Base-by-base conservation (phyloP, 2,329 filamentous ascomycete species). In the Paradendryphiella salina region DNA sequence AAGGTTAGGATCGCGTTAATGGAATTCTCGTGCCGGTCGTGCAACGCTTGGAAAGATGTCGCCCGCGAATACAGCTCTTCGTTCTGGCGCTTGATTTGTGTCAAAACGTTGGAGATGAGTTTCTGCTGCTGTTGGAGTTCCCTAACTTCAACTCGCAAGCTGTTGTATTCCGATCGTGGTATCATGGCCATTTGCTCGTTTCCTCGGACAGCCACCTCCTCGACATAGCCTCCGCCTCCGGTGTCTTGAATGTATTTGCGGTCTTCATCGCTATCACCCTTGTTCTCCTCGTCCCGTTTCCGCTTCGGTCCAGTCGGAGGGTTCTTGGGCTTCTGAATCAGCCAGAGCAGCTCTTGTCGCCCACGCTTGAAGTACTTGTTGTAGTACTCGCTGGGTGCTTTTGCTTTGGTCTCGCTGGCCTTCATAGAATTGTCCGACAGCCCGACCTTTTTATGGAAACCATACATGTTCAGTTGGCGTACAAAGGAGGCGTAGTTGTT, bases 1-100 rank as follows among this genome's bases (percentile, higher is more conserved):
- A 99, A 97, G 41, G 92, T 96, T 34, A 99, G 81, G 56, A 99
- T 97, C n/a, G 93, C 93, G 67, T 96, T 97, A 74, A 99, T 97
- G 0, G 93, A 96, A 70, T 93, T 96, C 70, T 99, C 94, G 67
- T 99, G 94, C n/a, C 94, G 86, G 62, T 93, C 91, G 67, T 97
- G 93, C 69, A 96, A 85, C 52, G 85, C 88, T 73, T 97, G 92
- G 70, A 96, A 96, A 50, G 89, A 86, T 36, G 89, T 82, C 0
- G 93, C 92, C 73, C 96, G 91, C 48, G 89, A 87, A 65, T 92
- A 95, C 23, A 96, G 82, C 55, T 93, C 86, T 54, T 90, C 86
- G 67, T 97, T 94, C 65, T 96, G 92, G 52, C 88, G 84, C 47
- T 90, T 87, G 51, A 97, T 78, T 48, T 88, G 85, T 45, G 81